These are phyloP conservation scores for Harringtonia aguacate DNA, from an alignment of 2,329 filamentous ascomycete species.

Conservation along the genomic window DNA sequence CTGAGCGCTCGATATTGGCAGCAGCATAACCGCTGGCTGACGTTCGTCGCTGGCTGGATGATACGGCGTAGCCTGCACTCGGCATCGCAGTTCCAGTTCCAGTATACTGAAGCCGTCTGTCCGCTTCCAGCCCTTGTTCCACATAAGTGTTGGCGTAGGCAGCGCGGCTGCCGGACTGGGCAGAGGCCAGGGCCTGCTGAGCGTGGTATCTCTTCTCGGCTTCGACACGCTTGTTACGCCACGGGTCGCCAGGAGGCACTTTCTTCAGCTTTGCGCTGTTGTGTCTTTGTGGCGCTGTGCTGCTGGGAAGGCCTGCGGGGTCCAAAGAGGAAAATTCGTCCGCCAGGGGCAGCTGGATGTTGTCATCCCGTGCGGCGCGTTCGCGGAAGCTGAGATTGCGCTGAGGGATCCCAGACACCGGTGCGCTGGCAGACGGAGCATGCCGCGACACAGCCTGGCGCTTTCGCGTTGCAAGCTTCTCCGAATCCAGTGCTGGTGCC, in stretches of 20 bases:
- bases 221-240: slow-evolving; percentile 31
- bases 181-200: slow-evolving; percentile 12
- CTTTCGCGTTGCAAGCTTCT: slow-evolving; percentile 13
- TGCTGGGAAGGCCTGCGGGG: neutral
- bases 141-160: neutral
- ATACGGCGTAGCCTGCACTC: neutral
- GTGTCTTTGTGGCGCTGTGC: slow-evolving; percentile 4
- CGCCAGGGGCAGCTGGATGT: slow-evolving; percentile 23
- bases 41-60: neutral
- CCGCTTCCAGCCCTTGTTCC: neutral
- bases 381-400: slow-evolving; percentile 53
- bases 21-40: neutral
- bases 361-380: slow-evolving; percentile 35
- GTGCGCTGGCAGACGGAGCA: slow-evolving; percentile 15
- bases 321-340: neutral
- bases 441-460: slow-evolving; percentile 15
- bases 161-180: neutral
- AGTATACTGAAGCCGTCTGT: neutral
- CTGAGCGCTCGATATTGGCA: neutral
- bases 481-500: slow-evolving; percentile 16
- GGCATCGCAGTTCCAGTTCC: too few species aligned
- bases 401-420: slow-evolving; percentile 29
- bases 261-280: slow-evolving; percentile 50
- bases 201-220: slow-evolving; percentile 26
- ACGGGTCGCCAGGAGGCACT: slow-evolving; percentile 41